These are phyloP conservation scores for Punica granatum DNA, from an alignment of 345 rosid species.

Conservation along the genomic window DNA sequence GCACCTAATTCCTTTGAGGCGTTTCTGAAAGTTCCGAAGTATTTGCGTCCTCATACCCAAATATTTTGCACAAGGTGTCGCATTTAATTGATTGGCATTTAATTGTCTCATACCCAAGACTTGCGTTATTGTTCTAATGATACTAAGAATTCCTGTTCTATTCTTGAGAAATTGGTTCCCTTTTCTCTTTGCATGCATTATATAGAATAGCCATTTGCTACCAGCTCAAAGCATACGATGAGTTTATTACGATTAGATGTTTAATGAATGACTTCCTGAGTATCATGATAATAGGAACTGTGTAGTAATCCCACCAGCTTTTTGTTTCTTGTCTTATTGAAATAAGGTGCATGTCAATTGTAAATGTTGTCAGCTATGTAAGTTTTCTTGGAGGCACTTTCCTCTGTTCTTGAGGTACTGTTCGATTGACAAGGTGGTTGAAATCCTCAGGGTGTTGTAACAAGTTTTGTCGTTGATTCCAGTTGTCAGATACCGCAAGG, in stretches of 20 bases:
- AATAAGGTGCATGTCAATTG: background rate
- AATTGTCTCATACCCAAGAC: too few species aligned
- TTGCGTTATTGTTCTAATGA: background rate
- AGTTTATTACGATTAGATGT: background rate
- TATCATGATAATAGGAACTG: background rate
- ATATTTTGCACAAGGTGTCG: constrained; percentile 88
- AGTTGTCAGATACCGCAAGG: background rate
- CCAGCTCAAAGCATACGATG: background rate
- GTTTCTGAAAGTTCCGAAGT: constrained; percentile 92
- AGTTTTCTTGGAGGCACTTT: background rate
- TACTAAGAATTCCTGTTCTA: background rate
- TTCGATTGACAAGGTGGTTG: background rate
- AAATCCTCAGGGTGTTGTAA: background rate
- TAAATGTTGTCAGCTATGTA: background rate
- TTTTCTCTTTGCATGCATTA: background rate
- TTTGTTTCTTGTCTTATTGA: background rate
- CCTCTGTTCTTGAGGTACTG: constrained; percentile 3
- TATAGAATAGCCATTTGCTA: background rate
- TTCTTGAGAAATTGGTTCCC: background rate
- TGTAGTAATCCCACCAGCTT: background rate
- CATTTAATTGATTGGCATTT: background rate
- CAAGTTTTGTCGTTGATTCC: background rate
- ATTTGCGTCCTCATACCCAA: constrained; percentile 84
- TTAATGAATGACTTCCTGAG: background rate
- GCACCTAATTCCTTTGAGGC: constrained; percentile 86